phyloP scores from a whole-genome alignment of 805 yeast genomes.

The Lachancea fermentati region DNA sequence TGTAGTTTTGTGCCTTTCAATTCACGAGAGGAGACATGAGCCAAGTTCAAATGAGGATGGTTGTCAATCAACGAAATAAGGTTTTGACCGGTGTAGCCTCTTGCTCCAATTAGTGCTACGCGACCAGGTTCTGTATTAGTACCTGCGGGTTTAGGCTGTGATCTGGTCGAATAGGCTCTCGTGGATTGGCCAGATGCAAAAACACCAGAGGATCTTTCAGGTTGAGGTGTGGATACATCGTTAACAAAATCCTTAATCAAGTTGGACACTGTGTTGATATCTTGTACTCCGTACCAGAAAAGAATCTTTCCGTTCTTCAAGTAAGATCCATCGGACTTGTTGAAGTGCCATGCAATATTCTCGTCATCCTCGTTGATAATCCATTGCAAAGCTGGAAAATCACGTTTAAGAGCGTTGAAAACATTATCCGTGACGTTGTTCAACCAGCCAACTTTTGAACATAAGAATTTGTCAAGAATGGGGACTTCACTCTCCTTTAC shows the following conservation, averaged over 20 bases:
- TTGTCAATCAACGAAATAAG: slow-evolving; percentile 77
- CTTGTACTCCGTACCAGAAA: slow-evolving; percentile 88
- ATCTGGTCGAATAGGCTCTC: slow-evolving; percentile 47
- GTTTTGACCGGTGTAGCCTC: slow-evolving; percentile 96
- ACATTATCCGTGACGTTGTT: slow-evolving; percentile 95
- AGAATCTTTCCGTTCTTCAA: slow-evolving; percentile 81
- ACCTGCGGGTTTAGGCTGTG: slow-evolving; percentile 61
- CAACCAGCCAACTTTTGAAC: slow-evolving; percentile 91
- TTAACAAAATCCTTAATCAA: slow-evolving; percentile 54
- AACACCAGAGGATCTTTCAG: slow-evolving; percentile 34
- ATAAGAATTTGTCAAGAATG: slow-evolving; percentile 75
- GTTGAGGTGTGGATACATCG: slow-evolving; percentile 26
- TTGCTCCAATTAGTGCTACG: slow-evolving; percentile 95
- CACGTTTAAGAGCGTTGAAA: slow-evolving; percentile 74
- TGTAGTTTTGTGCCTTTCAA: slow-evolving; percentile 77
- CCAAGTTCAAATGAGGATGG: slow-evolving; percentile 82
- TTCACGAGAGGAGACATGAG: slow-evolving; percentile 96
- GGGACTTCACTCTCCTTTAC: slow-evolving; percentile 60
- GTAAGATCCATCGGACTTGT: slow-evolving; percentile 90
- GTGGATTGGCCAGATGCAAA: slow-evolving; percentile 44
- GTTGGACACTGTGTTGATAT: slow-evolving; percentile 54
- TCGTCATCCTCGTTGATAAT: slow-evolving; percentile 84
- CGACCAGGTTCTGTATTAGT: slow-evolving; percentile 55
- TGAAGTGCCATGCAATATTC: slow-evolving; percentile 86
- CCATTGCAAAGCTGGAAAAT: slow-evolving; percentile 77